Evolutionary conservation across 495 filamentous ascomycete genomes (phyloP), one percentile per base, ranked within the genome.

Genomic region (Lophium mytilinum): DNA sequence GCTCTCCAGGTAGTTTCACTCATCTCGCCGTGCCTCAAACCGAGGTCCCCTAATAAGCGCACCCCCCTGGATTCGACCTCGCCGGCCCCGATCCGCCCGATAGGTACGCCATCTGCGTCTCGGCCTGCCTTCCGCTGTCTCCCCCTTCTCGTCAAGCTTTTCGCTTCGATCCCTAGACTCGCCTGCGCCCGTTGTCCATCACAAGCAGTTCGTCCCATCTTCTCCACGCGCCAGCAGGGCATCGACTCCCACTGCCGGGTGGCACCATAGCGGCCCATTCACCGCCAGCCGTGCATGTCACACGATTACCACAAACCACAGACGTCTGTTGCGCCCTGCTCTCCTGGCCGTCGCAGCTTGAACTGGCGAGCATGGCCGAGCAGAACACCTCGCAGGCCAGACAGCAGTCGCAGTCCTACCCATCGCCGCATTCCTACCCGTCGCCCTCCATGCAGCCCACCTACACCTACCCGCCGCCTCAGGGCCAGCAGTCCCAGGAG

Each of bases 401-500:
- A 40, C 55, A 64, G 53, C 55, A 68, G 64, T 71, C 75, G 17
- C 67, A 75, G 51, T 75, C 73, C 64, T 85, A 84, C 64, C 75
- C 80, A 55, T 78, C 74, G 55, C 74, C 77, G 45, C 73, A 79
- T 42, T 71, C 74, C 18, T 85, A 83, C 65, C 76, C 80, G 18
- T 77, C 78, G 57, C 76, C 82, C 37, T 72, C 73, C 42, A 75
- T 83, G 63, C 63, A 65, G 61, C 73, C 75, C 41, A 71, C 67
- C 37, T 85, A 87, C 69, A 69, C 73, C 52, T 82, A 83, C 60
- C 75, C 78, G 45, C 75, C 76, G 51, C 74, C 76, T 17, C 75
- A 78, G 62, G 71, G 69, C 51, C 71, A 72, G 63, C 62, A 62
- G 14, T 37, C 36, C 17, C 55, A 65, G 30, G 78, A 80, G 53